Percentiles rank a stretch among this genome's conserved stretches.
Evolutionary conservation across 2,329 filamentous ascomycete species (phyloP).

Genomic region (Alternaria incomplexa): DNA sequence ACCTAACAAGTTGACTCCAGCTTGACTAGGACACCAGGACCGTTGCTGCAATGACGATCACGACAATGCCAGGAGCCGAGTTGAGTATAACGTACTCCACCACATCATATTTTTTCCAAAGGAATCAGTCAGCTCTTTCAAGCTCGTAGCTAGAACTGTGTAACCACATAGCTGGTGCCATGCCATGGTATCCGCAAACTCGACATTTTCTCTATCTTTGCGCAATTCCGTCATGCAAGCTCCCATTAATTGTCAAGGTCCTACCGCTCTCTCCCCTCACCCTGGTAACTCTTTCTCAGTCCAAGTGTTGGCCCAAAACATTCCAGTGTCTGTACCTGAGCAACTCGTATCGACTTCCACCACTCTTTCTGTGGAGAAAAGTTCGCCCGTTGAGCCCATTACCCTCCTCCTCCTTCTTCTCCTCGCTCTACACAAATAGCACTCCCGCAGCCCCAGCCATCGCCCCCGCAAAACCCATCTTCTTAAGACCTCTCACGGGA

Average conservation of each 20-base stretch:
- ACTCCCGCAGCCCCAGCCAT: constrained; percentile 27
- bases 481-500: neutral
- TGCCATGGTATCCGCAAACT: neutral
- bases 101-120: too few relatives aligned
- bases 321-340: neutral
- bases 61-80: neutral
- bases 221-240: neutral
- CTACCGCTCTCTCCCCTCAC: neutral
- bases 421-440: constrained; percentile 14
- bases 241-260: neutral
- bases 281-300: neutral
- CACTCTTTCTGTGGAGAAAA: neutral
- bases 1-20: neutral
- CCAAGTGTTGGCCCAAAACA: neutral
- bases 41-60: neutral
- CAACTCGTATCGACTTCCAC: neutral
- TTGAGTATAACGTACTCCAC: too few relatives aligned
- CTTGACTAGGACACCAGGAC: neutral
- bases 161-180: neutral
- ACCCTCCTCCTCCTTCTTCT: too few relatives aligned
- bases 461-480: constrained; percentile 23
- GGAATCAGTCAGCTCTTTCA: neutral
- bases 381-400: neutral
- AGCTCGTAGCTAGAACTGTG: neutral
- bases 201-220: neutral